Conservation (phyloP, 2,329 filamentous ascomycete species). For the Penicillium sp. region DNA sequence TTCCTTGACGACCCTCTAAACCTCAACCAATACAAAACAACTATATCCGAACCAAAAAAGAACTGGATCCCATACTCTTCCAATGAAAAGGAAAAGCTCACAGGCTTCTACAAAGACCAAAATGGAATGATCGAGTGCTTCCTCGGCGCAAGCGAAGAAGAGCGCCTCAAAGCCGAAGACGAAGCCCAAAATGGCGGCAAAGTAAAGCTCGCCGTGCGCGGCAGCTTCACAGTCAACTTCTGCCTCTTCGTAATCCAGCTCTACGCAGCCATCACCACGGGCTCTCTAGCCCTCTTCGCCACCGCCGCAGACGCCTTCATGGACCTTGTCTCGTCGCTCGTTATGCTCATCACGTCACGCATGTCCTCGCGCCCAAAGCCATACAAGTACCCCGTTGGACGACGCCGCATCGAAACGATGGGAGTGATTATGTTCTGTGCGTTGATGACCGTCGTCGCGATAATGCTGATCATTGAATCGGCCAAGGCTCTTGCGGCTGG, state of each 20-base stretch:
- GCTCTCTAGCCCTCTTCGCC: conserved; percentile 8
- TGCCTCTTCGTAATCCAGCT: conserved; percentile 12
- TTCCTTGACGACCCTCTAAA: neutral
- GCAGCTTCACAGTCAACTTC: conserved; percentile 12
- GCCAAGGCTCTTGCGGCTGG: conserved; percentile 2
- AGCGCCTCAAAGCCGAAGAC: conserved; percentile 8
- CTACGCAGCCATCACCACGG: conserved; percentile 6
- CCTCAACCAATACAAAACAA: conserved; percentile 5
- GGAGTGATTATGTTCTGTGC: conserved; percentile 11
- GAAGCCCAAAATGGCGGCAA: conserved; percentile 9
- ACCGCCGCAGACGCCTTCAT: conserved; percentile 12
- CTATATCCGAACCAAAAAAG: neutral
- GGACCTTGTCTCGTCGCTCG: conserved; percentile 11
- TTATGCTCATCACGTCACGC: conserved; percentile 10
- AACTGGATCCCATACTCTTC: neutral
- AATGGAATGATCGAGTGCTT: conserved; percentile 11
- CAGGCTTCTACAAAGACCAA: conserved; percentile 10
- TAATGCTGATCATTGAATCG: conserved; percentile 9
- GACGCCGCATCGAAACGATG: conserved; percentile 11
- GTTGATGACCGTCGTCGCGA: conserved; percentile 3
- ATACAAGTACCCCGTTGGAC: conserved; percentile 13
- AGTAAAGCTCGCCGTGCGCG: conserved; percentile 11
- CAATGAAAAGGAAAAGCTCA: conserved; percentile 4
- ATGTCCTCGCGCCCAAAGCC: conserved; percentile 11
- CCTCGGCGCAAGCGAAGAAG: conserved; percentile 7